Percentiles rank a stretch among this genome's conserved stretches.
phyloP scores from a whole-genome alignment of 2,329 filamentous ascomycete genomes.

The Ophiocordyceps australis region DNA sequence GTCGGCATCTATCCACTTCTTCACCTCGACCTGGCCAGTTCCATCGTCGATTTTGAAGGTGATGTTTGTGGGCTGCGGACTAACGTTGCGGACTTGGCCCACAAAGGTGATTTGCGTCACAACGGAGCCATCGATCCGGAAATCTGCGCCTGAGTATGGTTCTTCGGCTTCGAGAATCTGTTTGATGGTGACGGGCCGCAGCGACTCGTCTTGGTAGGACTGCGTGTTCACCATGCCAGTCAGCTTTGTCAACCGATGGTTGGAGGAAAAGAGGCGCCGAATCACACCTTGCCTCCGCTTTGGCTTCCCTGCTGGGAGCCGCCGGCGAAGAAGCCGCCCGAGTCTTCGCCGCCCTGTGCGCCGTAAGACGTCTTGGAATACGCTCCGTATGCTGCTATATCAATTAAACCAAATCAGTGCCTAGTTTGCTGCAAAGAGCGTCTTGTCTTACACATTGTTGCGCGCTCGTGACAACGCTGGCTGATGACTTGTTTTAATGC shows the following conservation, averaged over 20 bases:
- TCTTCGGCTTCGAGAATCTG: constrained; percentile 74
- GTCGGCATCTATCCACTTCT: constrained; percentile 63
- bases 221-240: too few relatives aligned
- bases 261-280: too few relatives aligned
- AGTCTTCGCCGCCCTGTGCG: constrained; percentile 37
- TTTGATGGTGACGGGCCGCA: constrained; percentile 90
- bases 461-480: too few relatives aligned
- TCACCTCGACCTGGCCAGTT: constrained; percentile 80
- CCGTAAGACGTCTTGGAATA: constrained; percentile 29
- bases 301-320: constrained; percentile 43
- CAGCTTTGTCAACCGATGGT: too few relatives aligned
- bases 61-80: constrained; percentile 73
- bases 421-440: too few relatives aligned
- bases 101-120: constrained; percentile 64
- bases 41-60: constrained; percentile 92
- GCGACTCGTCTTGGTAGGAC: constrained; percentile 61
- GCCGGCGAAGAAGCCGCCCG: constrained; percentile 41
- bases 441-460: not conserved
- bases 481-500: too few relatives aligned
- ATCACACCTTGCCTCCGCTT: constrained; percentile 19
- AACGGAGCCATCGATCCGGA: constrained; percentile 63
- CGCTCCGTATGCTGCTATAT: constrained; percentile 28
- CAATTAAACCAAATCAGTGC: not conserved
- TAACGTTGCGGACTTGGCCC: constrained; percentile 77
- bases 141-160: constrained; percentile 53